Evolutionary conservation across 2,329 filamentous ascomycete genomes (phyloP).

Genomic region (Pseudomassariella vexata): DNA sequence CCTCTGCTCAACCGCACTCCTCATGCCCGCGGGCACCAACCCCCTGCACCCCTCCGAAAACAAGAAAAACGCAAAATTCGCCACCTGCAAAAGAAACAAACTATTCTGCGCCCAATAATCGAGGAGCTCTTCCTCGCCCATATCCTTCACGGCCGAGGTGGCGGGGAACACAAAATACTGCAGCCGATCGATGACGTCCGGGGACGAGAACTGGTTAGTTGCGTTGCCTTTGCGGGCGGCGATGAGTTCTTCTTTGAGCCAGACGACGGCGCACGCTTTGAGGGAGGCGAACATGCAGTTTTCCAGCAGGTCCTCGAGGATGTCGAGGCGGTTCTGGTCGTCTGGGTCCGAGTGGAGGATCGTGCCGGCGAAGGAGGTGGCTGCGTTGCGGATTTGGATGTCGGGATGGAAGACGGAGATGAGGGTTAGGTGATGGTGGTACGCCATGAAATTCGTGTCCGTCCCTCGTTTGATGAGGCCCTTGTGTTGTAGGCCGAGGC

Average conservation of each 20-base stretch:
- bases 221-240: slow-evolving; percentile 28
- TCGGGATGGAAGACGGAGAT: slow-evolving; percentile 52
- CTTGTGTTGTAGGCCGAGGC: slow-evolving; percentile 51
- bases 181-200: slow-evolving; percentile 52
- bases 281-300: slow-evolving; percentile 59
- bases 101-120: slow-evolving; percentile 47
- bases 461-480: slow-evolving; percentile 33
- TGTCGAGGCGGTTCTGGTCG: slow-evolving; percentile 51
- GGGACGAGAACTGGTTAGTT: slow-evolving; percentile 39
- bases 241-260: slow-evolving; percentile 59
- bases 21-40: slow-evolving; percentile 51
- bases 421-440: slow-evolving; percentile 54
- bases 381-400: slow-evolving; percentile 48
- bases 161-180: slow-evolving; percentile 58
- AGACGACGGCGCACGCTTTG: slow-evolving; percentile 57
- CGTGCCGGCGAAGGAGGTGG: slow-evolving; percentile 45
- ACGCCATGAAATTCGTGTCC: slow-evolving; percentile 46
- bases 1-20: slow-evolving; percentile 50
- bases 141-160: slow-evolving; percentile 39
- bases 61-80: slow-evolving; percentile 56
- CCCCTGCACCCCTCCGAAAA: slow-evolving; percentile 39
- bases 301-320: slow-evolving; percentile 59
- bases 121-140: slow-evolving; percentile 34
- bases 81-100: slow-evolving; percentile 52
- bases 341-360: slow-evolving; percentile 55